Evolutionary conservation across 1,139 yeast genomes (phyloP).

Genomic region (Kodamaea ohmeri): DNA sequence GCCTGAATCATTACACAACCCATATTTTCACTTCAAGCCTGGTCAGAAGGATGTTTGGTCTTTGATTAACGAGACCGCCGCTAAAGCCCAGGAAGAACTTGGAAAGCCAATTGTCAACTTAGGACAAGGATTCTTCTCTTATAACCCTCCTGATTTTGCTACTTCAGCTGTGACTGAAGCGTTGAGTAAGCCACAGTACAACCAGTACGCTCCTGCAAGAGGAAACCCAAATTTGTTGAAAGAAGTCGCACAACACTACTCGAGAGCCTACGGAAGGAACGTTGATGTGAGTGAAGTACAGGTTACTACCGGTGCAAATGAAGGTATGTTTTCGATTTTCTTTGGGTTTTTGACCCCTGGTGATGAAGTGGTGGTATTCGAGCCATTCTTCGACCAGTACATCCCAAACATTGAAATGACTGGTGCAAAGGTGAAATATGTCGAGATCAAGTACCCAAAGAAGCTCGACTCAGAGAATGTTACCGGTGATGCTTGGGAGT

Average conservation of each 20-base stretch:
- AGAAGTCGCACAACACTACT: slow-evolving; percentile 68
- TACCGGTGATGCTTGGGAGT: slow-evolving; percentile 80
- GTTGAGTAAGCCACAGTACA: slow-evolving; percentile 64
- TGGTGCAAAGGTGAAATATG: slow-evolving; percentile 88
- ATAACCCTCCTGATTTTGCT: slow-evolving; percentile 90
- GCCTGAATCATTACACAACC: slow-evolving; percentile 45
- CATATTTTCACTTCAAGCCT: slow-evolving; percentile 54
- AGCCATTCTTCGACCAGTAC: slow-evolving; percentile 96
- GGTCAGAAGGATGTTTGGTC: slow-evolving; percentile 90
- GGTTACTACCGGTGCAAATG: slow-evolving; percentile 95
- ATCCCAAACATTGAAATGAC: slow-evolving; percentile 89
- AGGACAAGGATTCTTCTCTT: slow-evolving; percentile 97
- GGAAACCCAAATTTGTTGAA: slow-evolving; percentile 77
- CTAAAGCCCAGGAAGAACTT: slow-evolving; percentile 61
- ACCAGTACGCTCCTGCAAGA: slow-evolving; percentile 89
- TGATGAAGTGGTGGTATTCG: slow-evolving; percentile 96
- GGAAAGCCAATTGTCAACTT: slow-evolving; percentile 78
- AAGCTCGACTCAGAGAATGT: slow-evolving; percentile 64
- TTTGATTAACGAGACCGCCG: slow-evolving; percentile 91
- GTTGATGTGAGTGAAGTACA: slow-evolving; percentile 65
- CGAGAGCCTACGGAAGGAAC: slow-evolving; percentile 60
- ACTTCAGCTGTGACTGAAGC: slow-evolving; percentile 79
- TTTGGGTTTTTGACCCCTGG: slow-evolving; percentile 83
- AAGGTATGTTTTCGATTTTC: slow-evolving; percentile 82
- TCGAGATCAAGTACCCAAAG: slow-evolving; percentile 79